Evolutionary conservation across 2,329 filamentous ascomycete species (phyloP), one percentile per base, ranked within the genome.

Genomic region (Cercospora canescens): DNA sequence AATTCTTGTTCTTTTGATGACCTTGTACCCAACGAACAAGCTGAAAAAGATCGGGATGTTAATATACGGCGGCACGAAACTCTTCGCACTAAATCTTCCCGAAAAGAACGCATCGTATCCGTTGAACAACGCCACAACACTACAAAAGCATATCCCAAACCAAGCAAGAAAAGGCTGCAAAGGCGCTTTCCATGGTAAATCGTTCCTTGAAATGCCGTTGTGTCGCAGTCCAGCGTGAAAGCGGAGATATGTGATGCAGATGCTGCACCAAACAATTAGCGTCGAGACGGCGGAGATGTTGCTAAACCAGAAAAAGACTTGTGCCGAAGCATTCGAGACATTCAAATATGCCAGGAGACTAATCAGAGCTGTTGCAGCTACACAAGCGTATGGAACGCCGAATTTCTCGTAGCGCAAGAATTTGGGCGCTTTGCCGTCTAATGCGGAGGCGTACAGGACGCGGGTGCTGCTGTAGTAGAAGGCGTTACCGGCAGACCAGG

Each of bases 221-320:
- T 77, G 73, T 55, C 80, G 79, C 60, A 90, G 77, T 6, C 81
- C 88, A 4, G 80, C 77, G 34, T 88, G 85, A 79, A 90, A 90
- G 28, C 88, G 86, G 26, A 90, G 78, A 1, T 86, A 89, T 0
- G 87, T 84, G 60, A 89, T 80, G 11, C 87, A 84, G 64, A 90
- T 90, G 66, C 85, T 82, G 69, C 86, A 83, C 87, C 88, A 90
- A 59, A 85, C 86, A 6, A 90, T 77, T 77, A 89, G 87, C 74
- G 89, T 89, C 0, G 87, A 89, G 0, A 90, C 87, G 9, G 87
- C 87, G 61, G 89, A 86, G 54, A 89, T 83, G 64, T 89, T 89
- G 72, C 89, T 87, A 26, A 89, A 77, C 87, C 88, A 90, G 1
- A 81, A 84, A 87, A 87, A 90, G 3, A 90, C 76, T 69, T 89